Conservation (phyloP, 2,329 filamentous ascomycete genomes). For the Arthrobotrys sinensis region DNA sequence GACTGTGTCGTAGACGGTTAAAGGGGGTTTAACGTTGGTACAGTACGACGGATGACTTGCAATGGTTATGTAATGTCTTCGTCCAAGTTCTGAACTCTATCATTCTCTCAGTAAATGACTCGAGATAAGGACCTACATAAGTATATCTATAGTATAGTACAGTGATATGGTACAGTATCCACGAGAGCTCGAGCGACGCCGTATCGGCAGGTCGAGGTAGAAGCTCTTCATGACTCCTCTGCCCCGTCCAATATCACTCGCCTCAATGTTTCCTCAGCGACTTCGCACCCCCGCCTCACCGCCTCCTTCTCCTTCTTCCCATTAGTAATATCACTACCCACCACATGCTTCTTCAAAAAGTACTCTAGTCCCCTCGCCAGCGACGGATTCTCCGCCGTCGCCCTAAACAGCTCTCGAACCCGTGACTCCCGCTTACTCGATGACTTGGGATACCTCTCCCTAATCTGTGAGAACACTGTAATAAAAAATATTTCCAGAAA, state of each 20-base stretch:
- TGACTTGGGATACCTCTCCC: conserved; percentile 61
- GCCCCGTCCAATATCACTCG: conserved; percentile 59
- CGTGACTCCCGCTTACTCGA: conserved; percentile 72
- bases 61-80: no score
- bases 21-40: no score
- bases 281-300: conserved; percentile 71
- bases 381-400: conserved; percentile 76
- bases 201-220: not conserved
- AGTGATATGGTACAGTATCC: not conserved
- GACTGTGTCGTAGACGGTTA: no score
- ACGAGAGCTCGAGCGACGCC: no score
- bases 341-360: conserved; percentile 82
- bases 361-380: conserved; percentile 83
- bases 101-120: not conserved
- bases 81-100: no score
- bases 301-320: conserved; percentile 71
- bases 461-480: conserved; percentile 73
- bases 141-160: not conserved
- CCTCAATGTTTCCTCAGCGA: conserved; percentile 67
- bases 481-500: conserved; percentile 88
- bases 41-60: no score
- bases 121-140: no score
- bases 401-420: conserved; percentile 78
- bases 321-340: conserved; percentile 69
- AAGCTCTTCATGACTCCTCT: conserved; percentile 47